Evolutionary conservation across 2,329 filamentous ascomycete genomes (phyloP).

Genomic region (Knufia petricola): DNA sequence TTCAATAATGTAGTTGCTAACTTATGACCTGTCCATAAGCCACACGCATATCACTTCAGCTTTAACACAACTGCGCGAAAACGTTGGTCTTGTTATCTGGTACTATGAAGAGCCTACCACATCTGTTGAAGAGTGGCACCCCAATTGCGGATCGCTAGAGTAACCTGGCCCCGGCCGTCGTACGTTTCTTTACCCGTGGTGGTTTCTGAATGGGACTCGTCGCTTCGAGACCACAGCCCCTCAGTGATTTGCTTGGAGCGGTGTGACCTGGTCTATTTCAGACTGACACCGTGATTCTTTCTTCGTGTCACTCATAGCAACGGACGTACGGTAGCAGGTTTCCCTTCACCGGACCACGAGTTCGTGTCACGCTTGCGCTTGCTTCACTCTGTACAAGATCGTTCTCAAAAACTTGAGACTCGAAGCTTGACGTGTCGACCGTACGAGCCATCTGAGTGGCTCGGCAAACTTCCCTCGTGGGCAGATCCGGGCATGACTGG

Average conservation of each 20-base stretch:
- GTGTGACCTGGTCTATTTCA: constrained; percentile 3
- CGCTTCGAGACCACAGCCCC: not conserved
- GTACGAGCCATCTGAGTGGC: not conserved
- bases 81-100: not conserved
- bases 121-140: not conserved
- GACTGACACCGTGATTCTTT: constrained; percentile 3
- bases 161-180: not conserved
- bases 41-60: not conserved
- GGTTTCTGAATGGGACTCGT: not conserved
- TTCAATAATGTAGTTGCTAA: constrained; percentile 1
- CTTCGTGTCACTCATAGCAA: not conserved
- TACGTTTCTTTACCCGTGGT: not conserved
- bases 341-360: not conserved
- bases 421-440: not conserved
- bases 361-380: not conserved
- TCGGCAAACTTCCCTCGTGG: not conserved
- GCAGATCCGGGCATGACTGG: not conserved
- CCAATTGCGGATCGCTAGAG: not conserved
- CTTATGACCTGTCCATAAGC: constrained; percentile 5
- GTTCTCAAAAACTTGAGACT: not conserved
- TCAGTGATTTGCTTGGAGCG: not conserved
- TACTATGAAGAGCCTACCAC: not conserved
- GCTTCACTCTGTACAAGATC: not conserved
- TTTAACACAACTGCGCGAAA: not conserved
- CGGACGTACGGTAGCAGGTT: not conserved